phyloP scores from a whole-genome alignment of 78 protist species.

The Emiliania huxleyi region DNA sequence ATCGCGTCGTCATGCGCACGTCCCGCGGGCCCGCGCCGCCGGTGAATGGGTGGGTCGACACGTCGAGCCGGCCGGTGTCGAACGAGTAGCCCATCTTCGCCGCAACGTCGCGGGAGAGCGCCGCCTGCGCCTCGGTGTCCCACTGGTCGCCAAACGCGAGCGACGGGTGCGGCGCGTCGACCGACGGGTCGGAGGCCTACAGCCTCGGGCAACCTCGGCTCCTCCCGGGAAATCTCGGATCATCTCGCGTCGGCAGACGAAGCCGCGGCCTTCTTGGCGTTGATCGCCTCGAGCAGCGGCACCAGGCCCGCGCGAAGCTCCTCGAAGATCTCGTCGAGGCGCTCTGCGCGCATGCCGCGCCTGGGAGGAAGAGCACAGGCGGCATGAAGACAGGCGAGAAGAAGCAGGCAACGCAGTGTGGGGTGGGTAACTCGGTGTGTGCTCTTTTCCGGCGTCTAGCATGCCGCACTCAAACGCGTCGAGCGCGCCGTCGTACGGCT shows the following conservation, averaged over 20 bases:
- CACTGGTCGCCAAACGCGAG: neutral
- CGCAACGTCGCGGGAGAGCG: conserved; percentile 1
- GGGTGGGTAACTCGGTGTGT: no score
- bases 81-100: neutral
- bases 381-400: no score
- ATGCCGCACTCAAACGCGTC: conserved; percentile 28
- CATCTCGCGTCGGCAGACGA: neutral
- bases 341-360: conserved; percentile 1
- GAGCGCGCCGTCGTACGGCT: neutral
- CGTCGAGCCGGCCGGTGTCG: conserved; percentile 38
- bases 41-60: conserved; percentile 50
- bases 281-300: neutral
- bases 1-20: conserved; percentile 58
- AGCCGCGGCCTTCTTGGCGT: neutral
- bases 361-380: no score
- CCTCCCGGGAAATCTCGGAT: no score
- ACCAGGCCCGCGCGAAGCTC: neutral
- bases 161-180: neutral
- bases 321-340: neutral
- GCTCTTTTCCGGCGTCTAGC: no score
- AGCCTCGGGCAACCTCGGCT: no score
- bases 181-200: no score
- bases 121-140: neutral
- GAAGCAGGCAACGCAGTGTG: no score
- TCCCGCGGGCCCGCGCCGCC: neutral